phyloP scores from a whole-genome alignment of 2,329 filamentous ascomycete species.

The Colletotrichum sansevieriae region DNA sequence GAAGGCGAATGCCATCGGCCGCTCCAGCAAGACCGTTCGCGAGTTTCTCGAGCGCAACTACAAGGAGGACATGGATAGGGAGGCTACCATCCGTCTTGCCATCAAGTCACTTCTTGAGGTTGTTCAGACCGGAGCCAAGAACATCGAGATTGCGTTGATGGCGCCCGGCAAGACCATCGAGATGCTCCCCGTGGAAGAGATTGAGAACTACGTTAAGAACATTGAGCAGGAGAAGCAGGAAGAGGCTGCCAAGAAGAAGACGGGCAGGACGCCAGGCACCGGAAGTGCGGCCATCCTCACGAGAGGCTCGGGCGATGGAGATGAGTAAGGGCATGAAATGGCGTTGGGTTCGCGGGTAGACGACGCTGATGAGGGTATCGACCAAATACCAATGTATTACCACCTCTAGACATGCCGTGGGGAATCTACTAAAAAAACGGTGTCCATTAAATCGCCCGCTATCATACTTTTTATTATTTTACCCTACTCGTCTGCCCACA shows the following conservation, averaged over 20 bases:
- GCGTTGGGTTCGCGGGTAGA: constrained; percentile 39
- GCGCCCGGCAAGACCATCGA: constrained; percentile 91
- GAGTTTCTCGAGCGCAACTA: constrained; percentile 99
- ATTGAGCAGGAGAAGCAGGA: constrained; percentile 99
- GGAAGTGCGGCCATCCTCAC: constrained; percentile 82
- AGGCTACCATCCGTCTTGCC: constrained; percentile 94
- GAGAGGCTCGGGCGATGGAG: constrained; percentile 60
- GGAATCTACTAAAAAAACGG: constrained; percentile 37
- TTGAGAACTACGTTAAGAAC: constrained; percentile 97
- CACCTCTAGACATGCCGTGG: constrained; percentile 48
- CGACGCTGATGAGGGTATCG: constrained; percentile 41
- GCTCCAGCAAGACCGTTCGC: constrained; percentile 98
- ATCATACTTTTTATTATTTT: constrained; percentile 13
- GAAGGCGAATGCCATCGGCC: constrained; percentile 99
- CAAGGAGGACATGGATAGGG: constrained; percentile 96
- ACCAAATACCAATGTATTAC: constrained; percentile 53
- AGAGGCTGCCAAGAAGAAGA: constrained; percentile 98
- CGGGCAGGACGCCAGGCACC: constrained; percentile 77
- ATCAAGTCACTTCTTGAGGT: constrained; percentile 99
- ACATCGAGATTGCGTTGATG: constrained; percentile 99
- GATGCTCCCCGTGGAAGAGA: constrained; percentile 95
- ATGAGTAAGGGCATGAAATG: constrained; percentile 43
- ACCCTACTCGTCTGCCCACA: constrained; percentile 33
- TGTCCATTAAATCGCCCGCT: constrained; percentile 39
- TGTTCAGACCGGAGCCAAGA: constrained; percentile 98